A percentile compares a stretch with the other conserved stretches of the same genome.
Evolutionary conservation across 768 basidiomycete genomes (phyloP).

Genomic region (Xanthoconium stramineum): DNA sequence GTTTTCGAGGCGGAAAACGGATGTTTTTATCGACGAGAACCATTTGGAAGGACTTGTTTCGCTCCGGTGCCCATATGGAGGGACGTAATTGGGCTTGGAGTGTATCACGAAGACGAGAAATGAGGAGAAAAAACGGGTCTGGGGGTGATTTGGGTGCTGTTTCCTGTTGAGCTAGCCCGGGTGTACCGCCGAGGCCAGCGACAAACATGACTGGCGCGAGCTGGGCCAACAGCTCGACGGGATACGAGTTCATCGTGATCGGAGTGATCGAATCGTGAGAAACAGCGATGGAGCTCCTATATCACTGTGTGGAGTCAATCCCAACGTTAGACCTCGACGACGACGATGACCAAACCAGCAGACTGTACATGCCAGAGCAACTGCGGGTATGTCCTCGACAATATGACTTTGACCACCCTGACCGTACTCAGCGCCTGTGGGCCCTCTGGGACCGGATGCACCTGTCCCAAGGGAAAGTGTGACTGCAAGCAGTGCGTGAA

Average conservation of each 20-base stretch:
- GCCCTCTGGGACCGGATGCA: slow-evolving; percentile 29
- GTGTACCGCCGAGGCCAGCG: slow-evolving; percentile 56
- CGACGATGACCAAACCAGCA: slow-evolving; percentile 17
- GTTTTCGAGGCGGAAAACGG: slow-evolving; percentile 86
- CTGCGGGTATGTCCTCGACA: slow-evolving; percentile 24
- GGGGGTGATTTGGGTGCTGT: slow-evolving; percentile 1
- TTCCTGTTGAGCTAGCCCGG: neutral
- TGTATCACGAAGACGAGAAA: slow-evolving; percentile 62
- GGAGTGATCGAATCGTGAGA: neutral
- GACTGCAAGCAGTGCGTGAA: slow-evolving; percentile 31
- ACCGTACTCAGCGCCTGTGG: slow-evolving; percentile 27
- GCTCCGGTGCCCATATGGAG: slow-evolving; percentile 71
- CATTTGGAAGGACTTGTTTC: slow-evolving; percentile 72
- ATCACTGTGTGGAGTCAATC: too few relatives aligned
- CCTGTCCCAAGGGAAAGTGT: slow-evolving; percentile 30
- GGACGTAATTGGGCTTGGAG: slow-evolving; percentile 61
- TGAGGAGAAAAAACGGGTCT: slow-evolving; percentile 62
- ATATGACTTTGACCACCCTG: neutral
- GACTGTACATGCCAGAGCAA: slow-evolving; percentile 29
- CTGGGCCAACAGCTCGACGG: slow-evolving; percentile 83
- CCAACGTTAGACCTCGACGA: too few relatives aligned
- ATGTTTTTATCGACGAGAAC: slow-evolving; percentile 80
- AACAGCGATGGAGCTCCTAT: neutral
- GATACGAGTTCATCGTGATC: slow-evolving; percentile 83
- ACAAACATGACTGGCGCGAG: slow-evolving; percentile 93